Evolutionary conservation across 495 filamentous ascomycete species (phyloP).

Genomic region (Copromyces sp.): DNA sequence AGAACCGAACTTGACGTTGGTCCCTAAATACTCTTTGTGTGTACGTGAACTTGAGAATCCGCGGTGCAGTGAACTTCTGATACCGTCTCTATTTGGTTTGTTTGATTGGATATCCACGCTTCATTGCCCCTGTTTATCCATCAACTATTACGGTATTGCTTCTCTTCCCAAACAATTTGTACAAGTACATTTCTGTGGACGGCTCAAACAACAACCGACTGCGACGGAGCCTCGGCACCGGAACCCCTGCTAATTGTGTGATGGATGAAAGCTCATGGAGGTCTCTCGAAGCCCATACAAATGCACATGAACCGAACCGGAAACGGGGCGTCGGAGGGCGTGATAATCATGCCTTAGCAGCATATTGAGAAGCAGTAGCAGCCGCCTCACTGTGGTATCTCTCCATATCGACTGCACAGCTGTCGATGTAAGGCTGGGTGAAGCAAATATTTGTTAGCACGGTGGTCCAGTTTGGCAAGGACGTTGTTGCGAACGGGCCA

Average conservation of each 20-base stretch:
- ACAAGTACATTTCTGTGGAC: neutral
- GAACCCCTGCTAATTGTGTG: neutral
- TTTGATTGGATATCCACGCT: neutral
- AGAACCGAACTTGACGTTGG: neutral
- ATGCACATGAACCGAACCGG: neutral
- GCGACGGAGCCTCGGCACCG: neutral
- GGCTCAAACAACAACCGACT: neutral
- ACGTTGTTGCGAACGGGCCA: neutral
- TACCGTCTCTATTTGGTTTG: neutral
- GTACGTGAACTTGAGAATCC: neutral
- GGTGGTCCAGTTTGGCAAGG: neutral
- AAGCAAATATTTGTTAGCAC: conserved; percentile 8
- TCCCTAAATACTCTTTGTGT: neutral
- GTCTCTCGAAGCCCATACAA: neutral
- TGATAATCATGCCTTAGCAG: neutral
- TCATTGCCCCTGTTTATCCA: neutral
- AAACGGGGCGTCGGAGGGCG: neutral
- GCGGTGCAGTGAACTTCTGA: neutral
- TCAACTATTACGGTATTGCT: neutral
- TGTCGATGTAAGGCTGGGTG: conserved; percentile 19
- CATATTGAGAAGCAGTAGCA: neutral
- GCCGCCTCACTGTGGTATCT: conserved; percentile 14
- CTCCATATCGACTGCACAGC: conserved; percentile 3
- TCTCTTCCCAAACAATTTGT: neutral
- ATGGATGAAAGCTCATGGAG: neutral